These are phyloP conservation scores for Rhizophagus clarus DNA, from an alignment of 192 early-diverging fungal species.

Conservation along the genomic window DNA sequence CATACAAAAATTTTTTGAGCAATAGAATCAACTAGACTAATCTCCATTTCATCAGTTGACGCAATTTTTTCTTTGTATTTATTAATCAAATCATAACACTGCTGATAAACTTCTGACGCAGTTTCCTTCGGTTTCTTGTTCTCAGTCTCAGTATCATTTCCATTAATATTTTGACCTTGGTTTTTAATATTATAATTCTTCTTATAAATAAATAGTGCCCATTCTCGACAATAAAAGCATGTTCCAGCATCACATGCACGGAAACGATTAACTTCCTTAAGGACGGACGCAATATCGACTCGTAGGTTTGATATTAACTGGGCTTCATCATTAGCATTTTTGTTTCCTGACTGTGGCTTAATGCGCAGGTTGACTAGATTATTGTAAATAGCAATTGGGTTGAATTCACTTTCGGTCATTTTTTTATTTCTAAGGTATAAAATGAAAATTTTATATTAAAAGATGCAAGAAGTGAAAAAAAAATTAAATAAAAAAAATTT, in stretches of 20 bases:
- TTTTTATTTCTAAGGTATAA: not conserved
- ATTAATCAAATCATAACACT: conserved; percentile 36
- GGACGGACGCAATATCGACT: conserved; percentile 61
- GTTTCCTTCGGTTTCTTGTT: conserved; percentile 38
- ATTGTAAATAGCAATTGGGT: conserved; percentile 14
- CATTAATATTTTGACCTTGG: conserved; percentile 1
- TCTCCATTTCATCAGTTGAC: conserved; percentile 35
- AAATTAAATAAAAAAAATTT: not conserved
- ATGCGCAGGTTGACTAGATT: conserved; percentile 4
- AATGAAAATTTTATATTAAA: not conserved
- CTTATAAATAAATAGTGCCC: conserved; percentile 78
- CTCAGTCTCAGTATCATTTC: not conserved
- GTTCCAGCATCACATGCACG: conserved; percentile 71
- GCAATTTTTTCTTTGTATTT: conserved; percentile 27
- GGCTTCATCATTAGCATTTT: not conserved
- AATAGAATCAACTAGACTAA: conserved; percentile 38
- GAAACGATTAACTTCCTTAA: conserved; percentile 72
- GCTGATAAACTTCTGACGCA: conserved; percentile 41
- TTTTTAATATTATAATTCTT: conserved; percentile 53
- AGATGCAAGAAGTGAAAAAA: not conserved
- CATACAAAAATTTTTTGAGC: conserved; percentile 44
- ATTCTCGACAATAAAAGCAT: conserved; percentile 80
- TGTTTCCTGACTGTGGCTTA: conserved; percentile 11
- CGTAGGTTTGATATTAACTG: conserved; percentile 56
- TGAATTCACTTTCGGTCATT: conserved; percentile 22